Percentiles rank a stretch among this genome's conserved stretches.
These are phyloP conservation scores for Plasmodium adleri DNA, from an alignment of 169 alveolate genomes.

Conservation along the genomic window DNA sequence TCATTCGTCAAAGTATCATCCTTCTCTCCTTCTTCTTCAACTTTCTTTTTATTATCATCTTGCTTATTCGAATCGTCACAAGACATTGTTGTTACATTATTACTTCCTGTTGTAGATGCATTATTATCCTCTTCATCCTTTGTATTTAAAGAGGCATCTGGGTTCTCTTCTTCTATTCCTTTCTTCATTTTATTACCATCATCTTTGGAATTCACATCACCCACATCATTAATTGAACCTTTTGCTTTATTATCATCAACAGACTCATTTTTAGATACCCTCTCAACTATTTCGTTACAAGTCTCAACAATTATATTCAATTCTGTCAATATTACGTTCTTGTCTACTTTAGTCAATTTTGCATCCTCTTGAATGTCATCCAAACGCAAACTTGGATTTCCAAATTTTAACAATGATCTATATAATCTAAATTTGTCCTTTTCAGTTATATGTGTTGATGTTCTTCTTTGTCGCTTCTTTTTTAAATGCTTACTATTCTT, in stretches of 20 bases:
- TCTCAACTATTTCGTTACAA: conserved; percentile 80
- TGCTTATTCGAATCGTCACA: not conserved
- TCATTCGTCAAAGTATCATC: conserved; percentile 17
- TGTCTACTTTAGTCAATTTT: conserved; percentile 84
- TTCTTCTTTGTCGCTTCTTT: conserved; percentile 82
- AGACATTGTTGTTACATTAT: conserved; percentile 72
- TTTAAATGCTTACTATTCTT: conserved; percentile 44
- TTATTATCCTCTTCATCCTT: conserved; percentile 50
- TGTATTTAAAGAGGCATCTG: not conserved
- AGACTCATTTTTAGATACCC: conserved; percentile 9
- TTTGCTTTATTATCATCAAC: conserved; percentile 70
- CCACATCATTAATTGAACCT: conserved; percentile 25
- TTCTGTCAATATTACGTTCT: conserved; percentile 86
- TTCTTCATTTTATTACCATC: conserved; percentile 19
- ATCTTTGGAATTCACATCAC: conserved; percentile 15
- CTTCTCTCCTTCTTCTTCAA: not conserved
- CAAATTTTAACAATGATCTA: conserved; percentile 87
- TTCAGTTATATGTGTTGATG: conserved; percentile 80
- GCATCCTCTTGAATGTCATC: conserved; percentile 88
- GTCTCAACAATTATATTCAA: conserved; percentile 83
- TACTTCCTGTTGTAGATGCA: conserved; percentile 25
- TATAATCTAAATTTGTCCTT: conserved; percentile 87
- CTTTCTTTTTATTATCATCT: conserved; percentile 16
- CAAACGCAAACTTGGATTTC: conserved; percentile 88
- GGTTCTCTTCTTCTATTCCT: conserved; percentile 15